Conservation (phyloP, 2,329 filamentous ascomycete species). For the Pseudovirgaria hyperparasitica region DNA sequence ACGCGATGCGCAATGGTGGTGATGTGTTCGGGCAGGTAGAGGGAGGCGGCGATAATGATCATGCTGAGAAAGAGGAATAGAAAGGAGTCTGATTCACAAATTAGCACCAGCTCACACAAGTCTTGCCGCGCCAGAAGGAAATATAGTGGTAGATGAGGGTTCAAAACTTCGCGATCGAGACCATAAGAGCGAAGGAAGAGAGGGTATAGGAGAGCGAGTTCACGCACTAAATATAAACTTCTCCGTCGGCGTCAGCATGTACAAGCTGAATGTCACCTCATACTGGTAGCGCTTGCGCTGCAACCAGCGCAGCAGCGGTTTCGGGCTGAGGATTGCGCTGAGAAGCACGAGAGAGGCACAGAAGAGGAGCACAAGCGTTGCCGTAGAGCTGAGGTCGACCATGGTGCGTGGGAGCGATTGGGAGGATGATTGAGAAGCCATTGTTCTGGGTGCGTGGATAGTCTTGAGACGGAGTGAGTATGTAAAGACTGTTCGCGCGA, state of each 20-base stretch:
- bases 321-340: slow-evolving; percentile 34
- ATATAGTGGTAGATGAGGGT: slow-evolving; percentile 2
- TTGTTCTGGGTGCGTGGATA: too few relatives aligned
- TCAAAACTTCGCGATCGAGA: slow-evolving; percentile 7
- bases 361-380: slow-evolving; percentile 20
- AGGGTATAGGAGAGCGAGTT: slow-evolving; percentile 1
- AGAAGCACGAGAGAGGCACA: slow-evolving; percentile 27
- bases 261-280: slow-evolving; percentile 90
- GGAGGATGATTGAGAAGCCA: too few relatives aligned
- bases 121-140: background rate
- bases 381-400: slow-evolving; percentile 22
- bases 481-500: too few relatives aligned
- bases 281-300: slow-evolving; percentile 96
- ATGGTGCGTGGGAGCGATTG: background rate
- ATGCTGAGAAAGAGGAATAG: slow-evolving; percentile 83
- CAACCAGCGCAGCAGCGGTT: slow-evolving; percentile 64
- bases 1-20: slow-evolving; percentile 69
- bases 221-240: slow-evolving; percentile 91
- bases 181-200: slow-evolving; percentile 2
- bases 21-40: slow-evolving; percentile 91
- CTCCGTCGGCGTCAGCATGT: slow-evolving; percentile 94
- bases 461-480: too few relatives aligned
- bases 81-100: slow-evolving; percentile 55
- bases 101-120: slow-evolving; percentile 5
- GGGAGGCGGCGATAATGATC: slow-evolving; percentile 70